A percentile compares a stretch with the other conserved stretches of the same genome.
phyloP scores from a whole-genome alignment of 768 basidiomycete species.

The Xerocomus spinulosus region DNA sequence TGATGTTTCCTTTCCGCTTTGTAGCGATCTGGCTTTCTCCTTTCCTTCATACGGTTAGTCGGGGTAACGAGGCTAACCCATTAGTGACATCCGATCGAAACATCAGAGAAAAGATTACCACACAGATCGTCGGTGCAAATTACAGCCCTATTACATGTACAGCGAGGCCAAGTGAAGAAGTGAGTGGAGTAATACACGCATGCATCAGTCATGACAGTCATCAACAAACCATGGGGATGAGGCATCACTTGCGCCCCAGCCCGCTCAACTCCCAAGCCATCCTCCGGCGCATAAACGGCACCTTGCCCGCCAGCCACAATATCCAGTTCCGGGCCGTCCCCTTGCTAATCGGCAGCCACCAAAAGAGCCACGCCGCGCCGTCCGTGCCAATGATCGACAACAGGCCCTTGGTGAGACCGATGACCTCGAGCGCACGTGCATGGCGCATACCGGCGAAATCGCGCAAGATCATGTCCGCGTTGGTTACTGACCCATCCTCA shows the following conservation, averaged over 20 bases:
- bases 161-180: too few relatives aligned
- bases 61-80: too few relatives aligned
- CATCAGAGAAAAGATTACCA: too few relatives aligned
- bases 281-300: conserved; percentile 16
- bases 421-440: conserved; percentile 39
- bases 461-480: conserved; percentile 32
- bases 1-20: too few relatives aligned
- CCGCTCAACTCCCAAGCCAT: conserved; percentile 28
- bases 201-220: too few relatives aligned
- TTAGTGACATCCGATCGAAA: too few relatives aligned
- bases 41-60: too few relatives aligned
- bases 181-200: too few relatives aligned
- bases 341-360: conserved; percentile 30
- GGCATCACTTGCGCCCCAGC: conserved; percentile 22
- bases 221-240: too few relatives aligned
- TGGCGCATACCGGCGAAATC: conserved; percentile 36
- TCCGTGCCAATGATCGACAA: conserved; percentile 22
- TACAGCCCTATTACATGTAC: too few relatives aligned
- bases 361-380: conserved; percentile 2
- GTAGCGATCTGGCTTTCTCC: too few relatives aligned
- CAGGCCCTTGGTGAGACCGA: conserved; percentile 38
- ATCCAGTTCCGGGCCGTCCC: conserved; percentile 25
- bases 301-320: conserved; percentile 19
- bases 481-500: conserved; percentile 7
- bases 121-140: too few relatives aligned